These are phyloP conservation scores for Petrea volubilis DNA, from an alignment of 257 asterid species.

Conservation along the genomic window DNA sequence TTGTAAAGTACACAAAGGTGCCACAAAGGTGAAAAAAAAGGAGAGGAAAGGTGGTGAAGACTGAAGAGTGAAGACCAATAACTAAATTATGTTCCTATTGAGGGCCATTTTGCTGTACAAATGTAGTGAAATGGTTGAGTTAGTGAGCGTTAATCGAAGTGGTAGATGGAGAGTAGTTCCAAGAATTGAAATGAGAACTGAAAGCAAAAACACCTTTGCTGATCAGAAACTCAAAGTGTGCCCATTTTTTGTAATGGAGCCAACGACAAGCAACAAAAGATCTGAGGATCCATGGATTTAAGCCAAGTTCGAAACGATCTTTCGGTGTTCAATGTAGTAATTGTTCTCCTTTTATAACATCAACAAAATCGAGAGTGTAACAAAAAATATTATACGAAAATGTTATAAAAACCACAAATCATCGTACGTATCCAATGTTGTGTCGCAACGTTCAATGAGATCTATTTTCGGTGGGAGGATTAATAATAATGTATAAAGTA, in stretches of 20 bases:
- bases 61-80: too few species aligned
- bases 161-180: constrained; percentile 27
- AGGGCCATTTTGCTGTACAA: constrained; percentile 19
- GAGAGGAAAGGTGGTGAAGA: not conserved
- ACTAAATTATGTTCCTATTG: not conserved
- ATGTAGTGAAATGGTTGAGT: not conserved
- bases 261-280: constrained; percentile 27
- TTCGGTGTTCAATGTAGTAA: constrained; percentile 34
- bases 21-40: not conserved
- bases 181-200: constrained; percentile 27
- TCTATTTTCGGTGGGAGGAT: constrained; percentile 18
- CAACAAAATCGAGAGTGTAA: not conserved
- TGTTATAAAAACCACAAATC: too few species aligned
- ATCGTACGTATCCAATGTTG: not conserved
- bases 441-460: constrained; percentile 24
- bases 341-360: constrained; percentile 5
- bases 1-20: constrained; percentile 17
- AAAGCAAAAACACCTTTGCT: constrained; percentile 20
- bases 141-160: not conserved
- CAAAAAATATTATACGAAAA: too few species aligned
- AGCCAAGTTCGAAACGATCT: constrained; percentile 31
- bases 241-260: constrained; percentile 24
- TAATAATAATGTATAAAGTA: not conserved
- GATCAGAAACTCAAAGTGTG: constrained; percentile 26
- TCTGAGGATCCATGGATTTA: constrained; percentile 9